Base-by-base conservation (phyloP, 495 filamentous ascomycete species). In the Trichoderma reesei region DNA sequence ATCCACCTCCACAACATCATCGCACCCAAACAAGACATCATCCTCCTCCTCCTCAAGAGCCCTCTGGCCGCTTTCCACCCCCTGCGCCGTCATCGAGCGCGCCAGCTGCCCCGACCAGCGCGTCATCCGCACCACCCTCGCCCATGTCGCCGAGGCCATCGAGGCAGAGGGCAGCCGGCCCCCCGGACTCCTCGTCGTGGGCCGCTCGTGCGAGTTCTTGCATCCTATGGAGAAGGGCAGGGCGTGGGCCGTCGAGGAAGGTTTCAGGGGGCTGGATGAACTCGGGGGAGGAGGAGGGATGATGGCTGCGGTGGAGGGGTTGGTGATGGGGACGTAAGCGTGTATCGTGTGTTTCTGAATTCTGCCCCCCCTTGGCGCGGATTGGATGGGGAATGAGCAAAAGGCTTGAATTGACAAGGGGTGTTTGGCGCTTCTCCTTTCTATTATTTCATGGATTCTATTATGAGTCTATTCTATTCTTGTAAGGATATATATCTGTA, bases 51-150 rank as follows among this genome's bases (percentile, higher is more conserved):
- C 51, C 31, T 18, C 51, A 13, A 56, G 51, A 10, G 6, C 51
- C 8, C 63, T 76, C 1, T 84, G 79, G 80, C 80, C 79, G 5
- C 74, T 75, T 51, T 71, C 79, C 20, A 92, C 90, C 3, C 92
- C 92, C 0, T 97, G 93, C 70, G 92, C 92, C 1, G 92, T 98
- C 8, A 79, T 98, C 46, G 94, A 98, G 73, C 80, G 94, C n/a
- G 94, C 94, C 0, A 92, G 88, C 48, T 98, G 94, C 72, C 86
- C 90, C 0, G 94, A 98, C 72, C 95, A 98, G 79, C 79, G 94
- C 31, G 91, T 98, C 39, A 91, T 98, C 42, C 80, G 94, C 61
- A 90, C 91, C 2, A 96, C 90, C 5, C 71, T 98, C 41, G 83
- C 87, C 66, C 81, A 88, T 70, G 89, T 97, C 7, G 87, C 80